A percentile compares a stretch with the other conserved stretches of the same genome.
Evolutionary conservation across 805 yeast genomes (phyloP).

Genomic region (Torulaspora microellipsoides): DNA sequence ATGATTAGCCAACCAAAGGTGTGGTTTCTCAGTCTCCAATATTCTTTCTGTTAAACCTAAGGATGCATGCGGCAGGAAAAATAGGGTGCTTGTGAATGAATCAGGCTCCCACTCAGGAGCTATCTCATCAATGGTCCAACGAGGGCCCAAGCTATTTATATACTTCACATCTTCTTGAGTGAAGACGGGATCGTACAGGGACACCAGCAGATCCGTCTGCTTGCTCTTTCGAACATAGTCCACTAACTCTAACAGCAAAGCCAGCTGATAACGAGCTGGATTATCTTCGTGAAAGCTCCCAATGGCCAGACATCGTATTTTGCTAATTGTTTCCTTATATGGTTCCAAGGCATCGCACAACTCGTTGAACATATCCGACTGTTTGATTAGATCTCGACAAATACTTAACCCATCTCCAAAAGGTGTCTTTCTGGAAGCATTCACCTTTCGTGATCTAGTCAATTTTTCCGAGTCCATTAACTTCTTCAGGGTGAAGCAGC

Average conservation of each 20-base stretch:
- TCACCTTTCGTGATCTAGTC: not conserved
- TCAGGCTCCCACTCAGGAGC: conserved; percentile 20
- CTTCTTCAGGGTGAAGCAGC: too few relatives aligned
- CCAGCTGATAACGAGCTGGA: conserved; percentile 65
- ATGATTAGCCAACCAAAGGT: conserved; percentile 48
- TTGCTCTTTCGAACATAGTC: conserved; percentile 13
- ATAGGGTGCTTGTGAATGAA: conserved; percentile 35
- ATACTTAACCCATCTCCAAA: conserved; percentile 13
- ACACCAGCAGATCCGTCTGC: conserved; percentile 27
- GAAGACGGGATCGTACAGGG: conserved; percentile 66
- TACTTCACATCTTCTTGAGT: conserved; percentile 40
- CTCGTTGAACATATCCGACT: conserved; percentile 30
- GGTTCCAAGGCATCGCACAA: conserved; percentile 19
- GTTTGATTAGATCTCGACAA: conserved; percentile 22
- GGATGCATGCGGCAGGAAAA: conserved; percentile 75
- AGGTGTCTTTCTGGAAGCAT: not conserved
- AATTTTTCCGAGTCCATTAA: too few relatives aligned
- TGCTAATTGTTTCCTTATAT: conserved; percentile 12
- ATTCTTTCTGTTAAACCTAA: conserved; percentile 45
- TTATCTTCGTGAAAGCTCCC: conserved; percentile 58
- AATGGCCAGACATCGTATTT: conserved; percentile 63
- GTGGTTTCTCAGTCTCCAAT: conserved; percentile 35
- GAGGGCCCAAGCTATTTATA: conserved; percentile 27
- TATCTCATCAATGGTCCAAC: conserved; percentile 29
- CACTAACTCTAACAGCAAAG: conserved; percentile 45